Evolutionary conservation across 805 yeast genomes (phyloP).

Genomic region (Teunomyces tritomae): DNA sequence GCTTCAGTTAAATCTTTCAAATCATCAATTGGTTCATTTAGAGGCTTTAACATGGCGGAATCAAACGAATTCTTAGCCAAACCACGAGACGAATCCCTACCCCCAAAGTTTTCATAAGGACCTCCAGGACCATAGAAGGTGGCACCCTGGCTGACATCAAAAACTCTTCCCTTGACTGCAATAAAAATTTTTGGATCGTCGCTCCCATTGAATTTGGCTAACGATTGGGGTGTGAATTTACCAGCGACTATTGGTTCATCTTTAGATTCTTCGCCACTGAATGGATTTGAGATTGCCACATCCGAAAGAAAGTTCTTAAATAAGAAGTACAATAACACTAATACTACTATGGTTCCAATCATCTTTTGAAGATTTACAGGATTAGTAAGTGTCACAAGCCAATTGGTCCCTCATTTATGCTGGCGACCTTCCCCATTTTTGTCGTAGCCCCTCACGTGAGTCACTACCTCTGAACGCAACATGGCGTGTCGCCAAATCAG

Average conservation of each 20-base stretch:
- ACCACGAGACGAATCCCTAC: constrained; percentile 93
- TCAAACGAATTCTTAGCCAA: constrained; percentile 88
- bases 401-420: not conserved
- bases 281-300: constrained; percentile 32
- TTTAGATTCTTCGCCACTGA: constrained; percentile 19
- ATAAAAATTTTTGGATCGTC: constrained; percentile 79
- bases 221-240: constrained; percentile 70
- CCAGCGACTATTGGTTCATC: constrained; percentile 38
- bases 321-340: constrained; percentile 30
- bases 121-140: constrained; percentile 95
- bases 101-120: constrained; percentile 92
- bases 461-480: not conserved
- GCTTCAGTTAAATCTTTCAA: constrained; percentile 56
- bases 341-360: constrained; percentile 29
- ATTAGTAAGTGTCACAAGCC: not conserved
- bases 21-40: constrained; percentile 76
- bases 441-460: constrained; percentile 1
- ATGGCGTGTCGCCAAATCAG: not conserved
- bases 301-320: constrained; percentile 25
- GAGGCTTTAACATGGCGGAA: constrained; percentile 54
- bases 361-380: constrained; percentile 6
- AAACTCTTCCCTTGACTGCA: constrained; percentile 83
- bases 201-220: constrained; percentile 76
- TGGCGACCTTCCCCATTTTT: not conserved
- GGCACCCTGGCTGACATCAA: constrained; percentile 76